A percentile compares a stretch with the other conserved stretches of the same genome.
Evolutionary conservation across 805 yeast species (phyloP).

Genomic region (Huiozyma sinensis): DNA sequence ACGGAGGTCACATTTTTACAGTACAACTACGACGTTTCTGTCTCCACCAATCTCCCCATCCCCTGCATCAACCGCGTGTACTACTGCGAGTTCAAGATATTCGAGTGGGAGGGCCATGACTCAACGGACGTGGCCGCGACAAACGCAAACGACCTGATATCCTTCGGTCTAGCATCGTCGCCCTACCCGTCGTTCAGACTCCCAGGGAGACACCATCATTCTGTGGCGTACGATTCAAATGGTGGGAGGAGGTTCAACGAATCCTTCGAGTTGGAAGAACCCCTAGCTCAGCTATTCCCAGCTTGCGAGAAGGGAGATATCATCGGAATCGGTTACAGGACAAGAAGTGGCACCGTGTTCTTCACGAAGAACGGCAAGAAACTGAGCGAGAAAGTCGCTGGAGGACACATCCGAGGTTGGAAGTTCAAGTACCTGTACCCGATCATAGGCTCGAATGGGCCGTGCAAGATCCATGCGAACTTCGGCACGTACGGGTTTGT

Average conservation of each 20-base stretch:
- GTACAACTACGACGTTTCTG: constrained; percentile 49
- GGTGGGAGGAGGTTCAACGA: constrained; percentile 75
- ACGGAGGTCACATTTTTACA: constrained; percentile 47
- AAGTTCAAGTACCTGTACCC: constrained; percentile 68
- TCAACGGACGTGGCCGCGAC: background rate
- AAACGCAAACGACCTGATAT: constrained; percentile 37
- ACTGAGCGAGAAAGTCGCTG: constrained; percentile 67
- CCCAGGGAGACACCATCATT: constrained; percentile 83
- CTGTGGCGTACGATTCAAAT: constrained; percentile 77
- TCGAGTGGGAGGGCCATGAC: constrained; percentile 47
- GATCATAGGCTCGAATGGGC: constrained; percentile 76
- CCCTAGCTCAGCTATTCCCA: constrained; percentile 48
- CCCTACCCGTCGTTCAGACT: constrained; percentile 92
- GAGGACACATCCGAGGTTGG: constrained; percentile 69
- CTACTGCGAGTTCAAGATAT: constrained; percentile 81
- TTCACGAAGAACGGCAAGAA: constrained; percentile 93
- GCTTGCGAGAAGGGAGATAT: constrained; percentile 72
- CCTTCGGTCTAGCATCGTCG: constrained; percentile 71
- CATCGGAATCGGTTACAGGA: constrained; percentile 81
- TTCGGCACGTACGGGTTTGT: constrained; percentile 87
- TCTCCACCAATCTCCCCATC: constrained; percentile 75
- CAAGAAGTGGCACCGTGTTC: constrained; percentile 74
- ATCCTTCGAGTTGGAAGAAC: constrained; percentile 44
- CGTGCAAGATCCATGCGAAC: constrained; percentile 77
- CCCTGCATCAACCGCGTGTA: constrained; percentile 77